Evolutionary conservation across 2,329 filamentous ascomycete species (phyloP).

Genomic region (Periconia macrospinosa): DNA sequence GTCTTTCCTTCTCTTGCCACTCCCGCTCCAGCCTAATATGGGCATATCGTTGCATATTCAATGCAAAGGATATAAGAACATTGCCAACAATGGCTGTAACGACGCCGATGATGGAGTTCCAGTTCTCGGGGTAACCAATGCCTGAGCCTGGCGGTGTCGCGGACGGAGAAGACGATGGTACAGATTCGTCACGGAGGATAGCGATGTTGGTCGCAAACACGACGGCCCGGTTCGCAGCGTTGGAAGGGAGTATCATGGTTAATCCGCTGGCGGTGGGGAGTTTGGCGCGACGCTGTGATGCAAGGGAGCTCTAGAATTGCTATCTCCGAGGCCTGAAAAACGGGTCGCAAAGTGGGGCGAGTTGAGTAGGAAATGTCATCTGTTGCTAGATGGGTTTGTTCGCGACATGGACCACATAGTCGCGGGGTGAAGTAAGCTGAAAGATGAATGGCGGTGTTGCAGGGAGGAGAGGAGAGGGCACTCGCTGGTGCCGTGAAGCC

Average conservation of each 20-base stretch:
- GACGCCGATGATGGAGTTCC: slow-evolving; percentile 95
- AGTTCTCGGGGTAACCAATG: slow-evolving; percentile 48
- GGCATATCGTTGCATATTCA: slow-evolving; percentile 96
- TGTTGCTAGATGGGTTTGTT: not conserved
- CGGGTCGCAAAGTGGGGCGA: not conserved
- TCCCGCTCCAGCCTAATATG: slow-evolving; percentile 82
- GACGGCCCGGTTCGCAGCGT: slow-evolving; percentile 26
- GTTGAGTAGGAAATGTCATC: not conserved
- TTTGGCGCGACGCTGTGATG: slow-evolving; percentile 4
- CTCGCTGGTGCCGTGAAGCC: slow-evolving; percentile 5
- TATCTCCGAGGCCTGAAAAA: not conserved
- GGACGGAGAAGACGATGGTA: slow-evolving; percentile 9
- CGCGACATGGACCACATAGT: slow-evolving; percentile 17
- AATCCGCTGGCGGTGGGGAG: slow-evolving; percentile 1
- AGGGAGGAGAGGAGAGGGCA: not conserved
- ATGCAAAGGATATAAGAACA: slow-evolving; percentile 87
- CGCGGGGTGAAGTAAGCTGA: slow-evolving; percentile 1
- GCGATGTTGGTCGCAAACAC: not conserved
- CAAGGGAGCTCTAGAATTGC: slow-evolving; percentile 6
- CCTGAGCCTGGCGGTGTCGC: slow-evolving; percentile 8
- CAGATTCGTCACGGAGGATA: slow-evolving; percentile 1
- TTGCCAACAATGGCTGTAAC: slow-evolving; percentile 91
- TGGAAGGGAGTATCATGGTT: slow-evolving; percentile 30
- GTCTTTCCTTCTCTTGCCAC: slow-evolving; percentile 54
- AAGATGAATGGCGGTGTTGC: not conserved